Conservation (phyloP, 352 stramenopile species). For the Pythium phragmitis region DNA sequence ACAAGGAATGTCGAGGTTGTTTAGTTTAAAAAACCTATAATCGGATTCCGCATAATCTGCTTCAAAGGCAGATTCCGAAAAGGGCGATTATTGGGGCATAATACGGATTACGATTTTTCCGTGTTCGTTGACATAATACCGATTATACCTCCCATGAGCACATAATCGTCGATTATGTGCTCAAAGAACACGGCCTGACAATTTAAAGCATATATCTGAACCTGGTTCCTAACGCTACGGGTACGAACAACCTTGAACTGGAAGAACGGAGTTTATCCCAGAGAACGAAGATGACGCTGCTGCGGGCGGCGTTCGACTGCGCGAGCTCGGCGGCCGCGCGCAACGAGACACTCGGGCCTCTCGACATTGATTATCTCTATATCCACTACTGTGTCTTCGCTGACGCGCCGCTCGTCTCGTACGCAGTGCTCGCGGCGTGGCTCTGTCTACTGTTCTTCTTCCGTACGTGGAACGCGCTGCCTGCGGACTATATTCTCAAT, state of each 20-base stretch:
- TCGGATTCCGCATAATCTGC: too few relatives aligned
- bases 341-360: constrained; percentile 69
- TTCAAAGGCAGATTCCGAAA: too few relatives aligned
- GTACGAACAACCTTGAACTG: constrained; percentile 22
- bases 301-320: constrained; percentile 22
- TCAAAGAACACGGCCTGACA: too few relatives aligned
- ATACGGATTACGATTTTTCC: too few relatives aligned
- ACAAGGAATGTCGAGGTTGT: too few relatives aligned
- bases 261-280: constrained; percentile 1
- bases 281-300: background rate
- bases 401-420: constrained; percentile 48
- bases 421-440: constrained; percentile 57
- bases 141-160: too few relatives aligned
- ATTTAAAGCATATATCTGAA: background rate
- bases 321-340: constrained; percentile 22
- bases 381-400: constrained; percentile 72
- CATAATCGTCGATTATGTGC: too few relatives aligned
- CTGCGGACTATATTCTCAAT: background rate
- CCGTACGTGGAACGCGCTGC: constrained; percentile 33
- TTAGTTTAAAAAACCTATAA: too few relatives aligned
- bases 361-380: constrained; percentile 79
- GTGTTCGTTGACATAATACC: too few relatives aligned
- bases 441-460: constrained; percentile 82
- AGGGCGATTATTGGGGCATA: too few relatives aligned
- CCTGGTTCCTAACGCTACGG: constrained; percentile 9